Evolutionary conservation across 2,329 filamentous ascomycete genomes (phyloP).

Genomic region (Chaetomium sp.): DNA sequence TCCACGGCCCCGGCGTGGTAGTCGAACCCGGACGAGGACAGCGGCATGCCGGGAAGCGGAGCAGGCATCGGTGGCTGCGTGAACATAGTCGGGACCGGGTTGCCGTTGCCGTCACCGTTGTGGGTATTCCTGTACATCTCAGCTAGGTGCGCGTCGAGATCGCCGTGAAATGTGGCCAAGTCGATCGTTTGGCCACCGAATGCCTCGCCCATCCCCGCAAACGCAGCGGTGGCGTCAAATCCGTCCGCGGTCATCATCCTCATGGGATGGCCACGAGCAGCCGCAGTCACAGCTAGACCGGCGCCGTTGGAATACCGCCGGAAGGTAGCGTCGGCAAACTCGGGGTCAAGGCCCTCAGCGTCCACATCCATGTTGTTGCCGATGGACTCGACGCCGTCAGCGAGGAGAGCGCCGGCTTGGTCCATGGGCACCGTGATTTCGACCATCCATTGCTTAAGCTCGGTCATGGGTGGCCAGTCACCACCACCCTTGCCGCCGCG

Average conservation of each 20-base stretch:
- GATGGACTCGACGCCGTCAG: conserved; percentile 30
- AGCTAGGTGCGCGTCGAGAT: conserved; percentile 10
- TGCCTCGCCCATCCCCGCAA: conserved; percentile 18
- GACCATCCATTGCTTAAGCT: conserved; percentile 55
- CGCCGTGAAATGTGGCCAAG: conserved; percentile 14
- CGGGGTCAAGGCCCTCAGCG: conserved; percentile 23
- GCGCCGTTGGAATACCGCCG: conserved; percentile 1
- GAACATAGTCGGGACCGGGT: conserved; percentile 1
- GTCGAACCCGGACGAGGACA: conserved; percentile 26
- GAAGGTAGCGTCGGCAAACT: conserved; percentile 6
- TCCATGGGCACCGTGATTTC: conserved; percentile 42
- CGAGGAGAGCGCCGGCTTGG: conserved; percentile 32
- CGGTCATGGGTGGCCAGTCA: conserved; percentile 49
- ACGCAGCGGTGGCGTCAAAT: conserved; percentile 16
- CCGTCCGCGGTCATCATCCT: neutral
- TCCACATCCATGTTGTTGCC: conserved; percentile 17
- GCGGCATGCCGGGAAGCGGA: conserved; percentile 16
- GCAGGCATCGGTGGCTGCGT: conserved; percentile 6
- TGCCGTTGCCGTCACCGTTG: too few species aligned
- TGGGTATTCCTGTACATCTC: conserved; percentile 8
- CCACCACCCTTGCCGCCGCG: conserved; percentile 49
- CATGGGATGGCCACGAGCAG: neutral
- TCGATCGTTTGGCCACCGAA: conserved; percentile 15
- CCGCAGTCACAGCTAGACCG: too few species aligned
- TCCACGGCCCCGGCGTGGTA: conserved; percentile 7